A percentile compares a stretch with the other conserved stretches of the same genome.
phyloP scores from a whole-genome alignment of 805 yeast genomes.

The Saccharomyces paradoxus region DNA sequence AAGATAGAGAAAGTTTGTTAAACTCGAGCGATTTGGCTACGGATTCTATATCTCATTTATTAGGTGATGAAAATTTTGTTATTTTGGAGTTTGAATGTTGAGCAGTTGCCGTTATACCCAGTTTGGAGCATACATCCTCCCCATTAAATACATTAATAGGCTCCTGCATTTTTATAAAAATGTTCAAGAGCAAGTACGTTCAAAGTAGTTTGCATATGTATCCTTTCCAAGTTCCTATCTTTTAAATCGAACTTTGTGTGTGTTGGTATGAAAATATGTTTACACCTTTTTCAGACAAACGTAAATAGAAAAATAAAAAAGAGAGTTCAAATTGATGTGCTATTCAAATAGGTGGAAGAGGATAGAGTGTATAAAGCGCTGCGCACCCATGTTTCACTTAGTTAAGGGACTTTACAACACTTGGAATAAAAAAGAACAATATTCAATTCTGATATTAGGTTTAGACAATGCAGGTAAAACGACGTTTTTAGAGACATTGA shows the following conservation, averaged over 20 bases:
- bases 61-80: constrained; percentile 24
- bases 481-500: constrained; percentile 60
- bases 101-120: neutral
- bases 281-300: neutral
- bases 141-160: neutral
- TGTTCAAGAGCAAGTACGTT: neutral
- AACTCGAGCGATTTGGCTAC: neutral
- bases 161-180: neutral
- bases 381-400: constrained; percentile 56
- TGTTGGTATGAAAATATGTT: neutral
- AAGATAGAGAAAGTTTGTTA: constrained; percentile 12
- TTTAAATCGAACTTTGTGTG: neutral
- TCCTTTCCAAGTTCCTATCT: neutral
- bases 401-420: constrained; percentile 52
- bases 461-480: constrained; percentile 96
- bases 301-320: neutral
- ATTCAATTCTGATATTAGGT: constrained; percentile 75
- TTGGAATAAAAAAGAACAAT: constrained; percentile 57
- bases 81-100: constrained; percentile 27
- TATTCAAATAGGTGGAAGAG: neutral
- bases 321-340: neutral
- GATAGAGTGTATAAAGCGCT: neutral
- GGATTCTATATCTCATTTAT: constrained; percentile 9
- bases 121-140: neutral
- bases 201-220: neutral